phyloP scores from a whole-genome alignment of 1,284 basidiomycete genomes.

The Trametes polyzona region DNA sequence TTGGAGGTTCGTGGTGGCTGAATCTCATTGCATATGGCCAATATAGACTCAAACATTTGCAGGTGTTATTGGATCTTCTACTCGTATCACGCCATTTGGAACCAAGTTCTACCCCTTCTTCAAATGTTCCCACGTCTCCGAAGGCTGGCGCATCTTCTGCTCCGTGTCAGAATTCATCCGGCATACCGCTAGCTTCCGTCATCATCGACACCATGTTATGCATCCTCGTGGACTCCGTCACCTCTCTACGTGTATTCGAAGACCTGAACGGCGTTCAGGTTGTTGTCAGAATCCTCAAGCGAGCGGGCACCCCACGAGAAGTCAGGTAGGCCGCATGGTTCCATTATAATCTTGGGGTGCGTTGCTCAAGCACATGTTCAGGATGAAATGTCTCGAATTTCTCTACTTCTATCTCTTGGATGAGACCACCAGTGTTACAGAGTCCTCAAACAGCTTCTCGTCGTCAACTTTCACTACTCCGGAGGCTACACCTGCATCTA shows the following conservation, averaged over 20 bases:
- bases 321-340: conserved; percentile 62
- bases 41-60: background rate
- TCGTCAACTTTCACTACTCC: conserved; percentile 9
- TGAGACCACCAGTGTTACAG: conserved; percentile 46
- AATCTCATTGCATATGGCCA: background rate
- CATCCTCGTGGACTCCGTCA: conserved; percentile 80
- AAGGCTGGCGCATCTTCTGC: conserved; percentile 24
- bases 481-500: background rate
- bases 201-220: conserved; percentile 84
- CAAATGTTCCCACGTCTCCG: conserved; percentile 21
- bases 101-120: conserved; percentile 32
- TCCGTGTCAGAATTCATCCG: conserved; percentile 17
- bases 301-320: conserved; percentile 79
- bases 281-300: conserved; percentile 82
- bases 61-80: conserved; percentile 71
- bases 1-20: conserved; percentile 64
- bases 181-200: conserved; percentile 52
- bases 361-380: conserved; percentile 33
- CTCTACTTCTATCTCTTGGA: conserved; percentile 91
- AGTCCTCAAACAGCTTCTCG: background rate
- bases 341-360: background rate
- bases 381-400: conserved; percentile 94
- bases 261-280: conserved; percentile 73
- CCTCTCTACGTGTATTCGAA: conserved; percentile 78
- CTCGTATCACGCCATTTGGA: conserved; percentile 66